Evolutionary conservation across 805 yeast species (phyloP), one percentile per base, ranked within the genome.

Genomic region (Yamadazyma paraphyllophila): DNA sequence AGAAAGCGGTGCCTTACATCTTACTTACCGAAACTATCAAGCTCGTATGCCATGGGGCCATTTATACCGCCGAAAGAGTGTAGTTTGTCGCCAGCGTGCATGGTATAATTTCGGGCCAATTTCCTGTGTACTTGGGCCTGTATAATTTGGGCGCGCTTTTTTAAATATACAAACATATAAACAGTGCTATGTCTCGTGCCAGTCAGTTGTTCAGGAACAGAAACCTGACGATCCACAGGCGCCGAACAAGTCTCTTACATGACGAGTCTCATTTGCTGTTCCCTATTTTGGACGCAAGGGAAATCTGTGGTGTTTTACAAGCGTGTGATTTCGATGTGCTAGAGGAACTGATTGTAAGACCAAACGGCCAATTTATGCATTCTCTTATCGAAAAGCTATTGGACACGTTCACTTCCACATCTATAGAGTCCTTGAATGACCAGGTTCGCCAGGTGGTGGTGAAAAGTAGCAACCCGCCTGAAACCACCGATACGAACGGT

Each of bases 1-100:
- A 90, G 53, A 81, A 82, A 56, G 99, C 99, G 2, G 86, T 88
- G 41, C 98, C 98, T 1, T 94, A 94, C 66, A 78, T 86, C 76
- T 62, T 92, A 29, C 73, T 94, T 39, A 92, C 97, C 0, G 98
- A 92, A 62, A 80, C 83, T 5, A 90, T 94, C 53, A 92, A 91
- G 62, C 61, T 74, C 41, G 81, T 91, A 1, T 91, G 97, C 61
- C 78, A 78, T 56, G 85, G 79, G n/a, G 97, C 99, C 7, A 88
- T 94, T 42, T 84, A 85, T 84, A 74, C 90, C 1, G 97, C 97
- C 11, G 97, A 92, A 64, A 75, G 96, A 54, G 66, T 90, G 2
- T 92, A 67, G 32, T n/a, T 6, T 20, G 24, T 20, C 24, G 24
- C 31, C 31, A 29, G 13, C 31, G 13, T 29, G 13, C 31, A 7